These are phyloP conservation scores for Knoxdaviesia proteae DNA, from an alignment of 2,329 filamentous ascomycete genomes.

Conservation along the genomic window DNA sequence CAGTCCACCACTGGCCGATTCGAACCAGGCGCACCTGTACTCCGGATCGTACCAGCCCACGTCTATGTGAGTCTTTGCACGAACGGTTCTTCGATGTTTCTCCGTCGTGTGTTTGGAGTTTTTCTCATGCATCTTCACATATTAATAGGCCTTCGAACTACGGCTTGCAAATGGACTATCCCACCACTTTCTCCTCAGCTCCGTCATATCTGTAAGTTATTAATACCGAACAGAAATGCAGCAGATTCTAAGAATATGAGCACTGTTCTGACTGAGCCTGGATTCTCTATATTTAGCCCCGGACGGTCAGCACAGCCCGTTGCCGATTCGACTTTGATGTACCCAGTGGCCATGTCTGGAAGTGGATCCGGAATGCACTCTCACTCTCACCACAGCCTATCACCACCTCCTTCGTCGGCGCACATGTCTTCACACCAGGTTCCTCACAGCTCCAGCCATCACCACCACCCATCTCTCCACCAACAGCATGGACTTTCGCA, in stretches of 20 bases:
- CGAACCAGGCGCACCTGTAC: conserved; percentile 11
- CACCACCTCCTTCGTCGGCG: too few relatives aligned
- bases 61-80: conserved; percentile 1
- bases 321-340: conserved; percentile 15
- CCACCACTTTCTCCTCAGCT: background rate
- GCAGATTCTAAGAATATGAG: too few relatives aligned
- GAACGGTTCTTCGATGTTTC: background rate
- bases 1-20: conserved; percentile 24
- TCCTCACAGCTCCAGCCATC: too few relatives aligned
- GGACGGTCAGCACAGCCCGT: too few relatives aligned
- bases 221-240: conserved; percentile 2
- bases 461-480: conserved; percentile 1
- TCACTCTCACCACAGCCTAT: too few relatives aligned
- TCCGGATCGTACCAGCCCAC: conserved; percentile 2
- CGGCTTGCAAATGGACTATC: conserved; percentile 6
- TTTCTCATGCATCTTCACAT: conserved; percentile 8
- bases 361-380: too few relatives aligned
- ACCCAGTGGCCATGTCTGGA: conserved; percentile 12
- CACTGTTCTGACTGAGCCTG: too few relatives aligned
- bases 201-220: background rate
- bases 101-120: background rate
- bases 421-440: too few relatives aligned
- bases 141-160: conserved; percentile 1
- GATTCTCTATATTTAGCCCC: too few relatives aligned
- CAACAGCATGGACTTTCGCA: conserved; percentile 1